Base-by-base conservation (phyloP, 78 protist genomes). In the Chrysochromulina tobinii region DNA sequence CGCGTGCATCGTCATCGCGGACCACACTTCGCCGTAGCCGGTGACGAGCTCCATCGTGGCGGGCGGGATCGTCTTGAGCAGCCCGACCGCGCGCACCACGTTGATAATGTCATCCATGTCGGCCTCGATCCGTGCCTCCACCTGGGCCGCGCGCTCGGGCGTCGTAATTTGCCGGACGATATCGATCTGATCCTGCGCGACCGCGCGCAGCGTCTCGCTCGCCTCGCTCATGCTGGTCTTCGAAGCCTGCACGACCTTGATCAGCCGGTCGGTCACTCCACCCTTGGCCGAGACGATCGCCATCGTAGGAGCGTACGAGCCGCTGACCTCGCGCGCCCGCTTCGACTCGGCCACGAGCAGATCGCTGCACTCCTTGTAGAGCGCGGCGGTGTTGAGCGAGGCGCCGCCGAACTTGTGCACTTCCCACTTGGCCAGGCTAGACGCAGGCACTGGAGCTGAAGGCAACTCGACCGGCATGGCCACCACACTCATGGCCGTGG, bases 371-470 rank as follows among this genome's bases (percentile, higher is more conserved):
- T 87, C 48, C 55, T 2, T 7, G 87, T 89, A 89, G 38, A 73
- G 87, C 61, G 20, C 87, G 57, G 91, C 93, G 58, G 87, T 57
- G 23, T 67, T 86, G 38, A 91, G 72, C 38, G 89, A 81, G 27
- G 93, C 83, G 6, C 93, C 93, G 51, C 93, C 93, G 66, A 91
- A 91, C 88, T 91, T 87, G 72, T 57, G 90, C 38, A 87, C 90
- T 23, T 87, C 66, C 90, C 59, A 69, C 57, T 59, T 7, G 23
- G 64, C 23, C 64, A 59, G 23, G 7, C 12, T 59, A 14, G 64
- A 14, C 64, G 64, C 23, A 7, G 12, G 64, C 64, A 59, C 64
- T 14, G 64, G 64, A 38, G 38, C 38, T 38, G 38, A 38, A 38
- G 38, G 38, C 38, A 38, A 38, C 38, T 38, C 38, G 38, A 38